Evolutionary conservation across 768 basidiomycete species (phyloP), one percentile per base, ranked within the genome.

Genomic region (Leccinum uliginosum): DNA sequence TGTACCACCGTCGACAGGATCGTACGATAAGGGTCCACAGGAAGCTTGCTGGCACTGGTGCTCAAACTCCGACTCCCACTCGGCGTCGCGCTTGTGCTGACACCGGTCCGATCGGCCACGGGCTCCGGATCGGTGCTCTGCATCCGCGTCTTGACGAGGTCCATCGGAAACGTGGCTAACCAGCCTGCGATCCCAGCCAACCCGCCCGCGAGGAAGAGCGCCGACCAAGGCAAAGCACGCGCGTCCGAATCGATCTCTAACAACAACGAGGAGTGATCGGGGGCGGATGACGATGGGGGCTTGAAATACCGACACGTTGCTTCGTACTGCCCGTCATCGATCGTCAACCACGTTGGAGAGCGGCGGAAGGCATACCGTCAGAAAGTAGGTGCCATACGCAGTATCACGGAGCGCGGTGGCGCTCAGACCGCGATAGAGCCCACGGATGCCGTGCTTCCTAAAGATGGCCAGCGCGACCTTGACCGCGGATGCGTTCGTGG

Each of bases 81-180:
- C 35, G 17, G 35, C 17, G 17, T 38, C 17, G 35, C 3, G 17
- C 35, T n/a, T 38, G 35, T 4, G 17, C 17, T 38, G 8, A 9
- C 35, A n/a, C 17, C 9, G 17, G 35, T 38, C 17, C 35, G 35
- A 38, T 7, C 35, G n/a, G 17, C 17, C 35, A 38, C 17, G n/a
- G 35, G 35, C 15, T 8, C 35, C n/a, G 59, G 53, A 2, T 67
- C 54, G 24, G 61, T 68, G 50, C 83, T 82, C 70, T 97, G 93
- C 63, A 94, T 82, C 6, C 93, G 83, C 14, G 94, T 95, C 74
- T 97, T 96, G 59, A 95, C 79, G 3, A 93, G 88, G 65, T 97
- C 93, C 54, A 93, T 76, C 2, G 92, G 91, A 69, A 96, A 97
- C 1, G 93, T 95, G 3, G 75, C 77, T 0, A 85, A 35, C 92